These are phyloP conservation scores for Penicillium sp. DNA, from an alignment of 2,329 filamentous ascomycete species.

Conservation along the genomic window DNA sequence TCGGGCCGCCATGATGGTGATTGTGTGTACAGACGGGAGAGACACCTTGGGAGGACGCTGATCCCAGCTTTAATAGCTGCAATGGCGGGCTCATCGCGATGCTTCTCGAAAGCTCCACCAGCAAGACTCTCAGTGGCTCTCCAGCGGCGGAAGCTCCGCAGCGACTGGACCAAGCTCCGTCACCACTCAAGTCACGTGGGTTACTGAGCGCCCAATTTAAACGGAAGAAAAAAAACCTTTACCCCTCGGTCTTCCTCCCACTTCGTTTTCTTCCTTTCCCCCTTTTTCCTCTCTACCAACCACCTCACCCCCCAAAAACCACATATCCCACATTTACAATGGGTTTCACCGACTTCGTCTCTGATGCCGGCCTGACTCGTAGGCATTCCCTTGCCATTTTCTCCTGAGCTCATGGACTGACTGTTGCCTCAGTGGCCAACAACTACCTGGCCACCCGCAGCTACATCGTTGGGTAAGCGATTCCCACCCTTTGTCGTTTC, in stretches of 20 bases:
- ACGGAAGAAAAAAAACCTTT: conserved; percentile 40
- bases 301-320: conserved; percentile 25
- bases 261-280: conserved; percentile 31
- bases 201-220: conserved; percentile 25
- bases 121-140: conserved; percentile 38
- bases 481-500: conserved; percentile 20
- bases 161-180: conserved; percentile 36
- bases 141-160: conserved; percentile 30
- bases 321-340: conserved; percentile 52
- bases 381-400: conserved; percentile 45
- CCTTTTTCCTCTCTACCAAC: conserved; percentile 22
- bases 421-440: conserved; percentile 51
- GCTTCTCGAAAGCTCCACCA: conserved; percentile 49
- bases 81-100: conserved; percentile 29
- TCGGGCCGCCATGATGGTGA: conserved; percentile 41
- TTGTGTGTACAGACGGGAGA: neutral
- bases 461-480: conserved; percentile 80
- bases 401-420: conserved; percentile 38
- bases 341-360: conserved; percentile 71
- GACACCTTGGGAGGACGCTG: neutral
- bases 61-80: conserved; percentile 19
- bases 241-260: conserved; percentile 38
- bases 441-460: conserved; percentile 65
- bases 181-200: conserved; percentile 40
- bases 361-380: conserved; percentile 67